These are phyloP conservation scores for Apophysomyces trapeziformis DNA, from an alignment of 371 early-diverging fungal species.

Conservation along the genomic window DNA sequence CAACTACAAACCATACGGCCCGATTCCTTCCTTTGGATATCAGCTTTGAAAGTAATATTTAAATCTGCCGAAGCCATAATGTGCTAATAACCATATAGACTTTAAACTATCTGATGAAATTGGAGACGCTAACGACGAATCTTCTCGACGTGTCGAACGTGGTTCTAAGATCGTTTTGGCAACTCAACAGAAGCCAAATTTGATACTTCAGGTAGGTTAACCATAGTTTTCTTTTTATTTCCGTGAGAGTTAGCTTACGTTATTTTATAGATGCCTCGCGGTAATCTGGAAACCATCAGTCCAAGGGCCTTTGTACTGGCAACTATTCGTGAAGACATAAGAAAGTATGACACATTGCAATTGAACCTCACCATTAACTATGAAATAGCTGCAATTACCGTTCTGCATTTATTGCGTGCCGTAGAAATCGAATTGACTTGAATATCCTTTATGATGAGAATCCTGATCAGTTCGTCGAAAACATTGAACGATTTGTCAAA, in stretches of 20 bases:
- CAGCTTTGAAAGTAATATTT: constrained; percentile 25
- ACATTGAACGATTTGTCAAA: constrained; percentile 71
- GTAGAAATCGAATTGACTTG: constrained; percentile 92
- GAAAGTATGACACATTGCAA: constrained; percentile 38
- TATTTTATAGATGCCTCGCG: constrained; percentile 83
- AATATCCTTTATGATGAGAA: constrained; percentile 86
- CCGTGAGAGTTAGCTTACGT: no score
- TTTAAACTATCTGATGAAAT: constrained; percentile 58
- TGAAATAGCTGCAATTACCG: constrained; percentile 64
- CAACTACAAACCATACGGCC: constrained; percentile 84
- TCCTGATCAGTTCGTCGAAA: constrained; percentile 68
- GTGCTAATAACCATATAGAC: constrained; percentile 26
- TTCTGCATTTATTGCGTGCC: constrained; percentile 84
- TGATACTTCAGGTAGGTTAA: constrained; percentile 74
- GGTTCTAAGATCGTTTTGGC: constrained; percentile 87
- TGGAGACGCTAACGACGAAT: constrained; percentile 71
- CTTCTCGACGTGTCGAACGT: constrained; percentile 86
- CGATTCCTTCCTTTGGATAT: constrained; percentile 70
- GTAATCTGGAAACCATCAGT: constrained; percentile 94
- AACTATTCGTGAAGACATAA: constrained; percentile 72
- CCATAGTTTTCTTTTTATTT: no score
- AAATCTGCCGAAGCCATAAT: neutral
- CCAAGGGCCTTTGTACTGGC: constrained; percentile 93
- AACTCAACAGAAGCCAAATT: constrained; percentile 66
- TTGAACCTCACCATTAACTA: neutral